Evolutionary conservation across 805 yeast species (phyloP).

Genomic region (Yamadazyma phyllophila): DNA sequence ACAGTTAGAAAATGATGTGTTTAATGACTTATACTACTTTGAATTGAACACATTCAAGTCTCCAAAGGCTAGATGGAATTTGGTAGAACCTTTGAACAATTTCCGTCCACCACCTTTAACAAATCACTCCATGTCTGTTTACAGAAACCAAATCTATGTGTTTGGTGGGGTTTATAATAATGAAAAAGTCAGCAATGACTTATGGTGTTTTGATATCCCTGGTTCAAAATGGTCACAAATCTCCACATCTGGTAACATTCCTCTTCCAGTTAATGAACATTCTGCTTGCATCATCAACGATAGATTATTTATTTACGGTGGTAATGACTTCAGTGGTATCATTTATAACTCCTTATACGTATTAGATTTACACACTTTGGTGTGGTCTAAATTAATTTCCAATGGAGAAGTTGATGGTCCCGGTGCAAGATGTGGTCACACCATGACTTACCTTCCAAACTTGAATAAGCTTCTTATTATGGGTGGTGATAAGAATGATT

Average conservation of each 20-base stretch:
- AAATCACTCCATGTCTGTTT: conserved; percentile 85
- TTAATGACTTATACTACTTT: conserved; percentile 81
- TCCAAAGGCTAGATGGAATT: conserved; percentile 82
- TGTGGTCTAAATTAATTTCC: conserved; percentile 68
- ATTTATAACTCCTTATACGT: conserved; percentile 66
- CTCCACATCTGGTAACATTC: conserved; percentile 66
- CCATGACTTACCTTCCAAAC: conserved; percentile 67
- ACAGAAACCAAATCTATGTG: conserved; percentile 73
- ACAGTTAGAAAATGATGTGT: conserved; percentile 79
- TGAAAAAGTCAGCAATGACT: conserved; percentile 64
- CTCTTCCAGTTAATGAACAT: conserved; percentile 90
- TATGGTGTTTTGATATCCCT: conserved; percentile 77
- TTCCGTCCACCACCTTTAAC: conserved; percentile 77
- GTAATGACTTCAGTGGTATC: conserved; percentile 72
- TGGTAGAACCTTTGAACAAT: conserved; percentile 51
- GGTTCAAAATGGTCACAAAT: conserved; percentile 68
- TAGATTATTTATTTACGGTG: conserved; percentile 83
- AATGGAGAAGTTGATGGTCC: conserved; percentile 54
- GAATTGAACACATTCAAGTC: conserved; percentile 84
- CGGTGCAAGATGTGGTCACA: conserved; percentile 88
- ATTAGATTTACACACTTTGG: conserved; percentile 67
- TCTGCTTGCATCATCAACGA: conserved; percentile 78
- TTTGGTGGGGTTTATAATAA: conserved; percentile 87
- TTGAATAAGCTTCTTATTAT: conserved; percentile 72
- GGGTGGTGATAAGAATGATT: conserved; percentile 89